Evolutionary conservation across 257 asterid genomes (phyloP).

Genomic region (Nicotiana sylvestris): DNA sequence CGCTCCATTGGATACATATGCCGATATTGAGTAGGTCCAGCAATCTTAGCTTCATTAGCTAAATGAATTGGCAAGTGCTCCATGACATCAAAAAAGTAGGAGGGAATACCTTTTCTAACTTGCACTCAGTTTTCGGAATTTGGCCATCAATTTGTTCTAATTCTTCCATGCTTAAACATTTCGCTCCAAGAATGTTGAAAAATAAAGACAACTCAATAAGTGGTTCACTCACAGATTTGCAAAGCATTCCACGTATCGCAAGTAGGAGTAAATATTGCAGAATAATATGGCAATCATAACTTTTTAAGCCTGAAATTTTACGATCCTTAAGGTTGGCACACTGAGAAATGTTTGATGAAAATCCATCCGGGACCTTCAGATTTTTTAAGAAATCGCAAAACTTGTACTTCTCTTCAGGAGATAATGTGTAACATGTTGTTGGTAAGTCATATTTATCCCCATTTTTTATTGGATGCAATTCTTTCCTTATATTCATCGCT

Average conservation of each 20-base stretch:
- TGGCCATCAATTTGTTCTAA: not conserved
- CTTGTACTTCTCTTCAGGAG: not conserved
- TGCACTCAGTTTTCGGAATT: not conserved
- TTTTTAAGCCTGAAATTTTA: not conserved
- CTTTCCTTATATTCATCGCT: not conserved
- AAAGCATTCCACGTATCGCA: not conserved
- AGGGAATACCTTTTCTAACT: not conserved
- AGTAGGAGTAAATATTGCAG: not conserved
- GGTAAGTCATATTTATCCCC: not conserved
- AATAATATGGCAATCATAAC: not conserved
- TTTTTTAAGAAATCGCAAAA: not conserved
- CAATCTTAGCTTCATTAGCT: not conserved
- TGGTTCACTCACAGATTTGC: not conserved
- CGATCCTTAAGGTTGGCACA: not conserved
- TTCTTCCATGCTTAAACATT: not conserved
- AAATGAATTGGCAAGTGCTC: not conserved
- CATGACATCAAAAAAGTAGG: not conserved
- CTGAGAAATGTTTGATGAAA: not conserved
- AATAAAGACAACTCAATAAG: not conserved
- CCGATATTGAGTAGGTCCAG: not conserved
- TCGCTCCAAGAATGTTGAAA: not conserved
- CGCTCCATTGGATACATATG: not conserved
- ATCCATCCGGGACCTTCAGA: not conserved
- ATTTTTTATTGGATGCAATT: not conserved
- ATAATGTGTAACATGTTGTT: not conserved